A percentile compares a stretch with the other conserved stretches of the same genome.
Conservation (phyloP, 2,329 filamentous ascomycete genomes). For the Alternaria longipes region DNA sequence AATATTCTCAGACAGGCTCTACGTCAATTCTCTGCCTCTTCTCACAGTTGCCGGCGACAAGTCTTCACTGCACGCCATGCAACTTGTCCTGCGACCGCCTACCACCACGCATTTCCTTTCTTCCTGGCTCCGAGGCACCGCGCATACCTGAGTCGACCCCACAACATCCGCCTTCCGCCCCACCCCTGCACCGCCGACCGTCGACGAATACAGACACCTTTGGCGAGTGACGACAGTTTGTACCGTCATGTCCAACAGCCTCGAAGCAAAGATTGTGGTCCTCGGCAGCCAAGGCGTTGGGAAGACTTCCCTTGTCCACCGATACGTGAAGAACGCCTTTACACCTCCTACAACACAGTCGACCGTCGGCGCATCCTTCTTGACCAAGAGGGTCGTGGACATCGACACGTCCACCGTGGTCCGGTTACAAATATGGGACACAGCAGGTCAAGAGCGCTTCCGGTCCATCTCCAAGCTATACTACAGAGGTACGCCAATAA, state of each 20-base stretch:
- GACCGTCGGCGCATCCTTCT: conserved; percentile 62
- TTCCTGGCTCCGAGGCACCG: conserved; percentile 21
- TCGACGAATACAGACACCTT: neutral
- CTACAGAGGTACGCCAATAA: conserved; percentile 69
- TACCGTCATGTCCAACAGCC: conserved; percentile 58
- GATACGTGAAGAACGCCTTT: conserved; percentile 78
- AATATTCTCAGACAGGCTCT: conserved; percentile 5
- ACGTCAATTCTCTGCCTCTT: conserved; percentile 14
- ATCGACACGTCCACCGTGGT: conserved; percentile 85
- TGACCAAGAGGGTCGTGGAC: conserved; percentile 76
- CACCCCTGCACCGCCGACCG: conserved; percentile 9
- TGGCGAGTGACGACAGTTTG: neutral
- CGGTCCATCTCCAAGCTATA: conserved; percentile 93
- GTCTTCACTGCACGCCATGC: conserved; percentile 40
- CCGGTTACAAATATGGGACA: conserved; percentile 96
- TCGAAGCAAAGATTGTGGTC: conserved; percentile 84
- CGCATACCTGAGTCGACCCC: conserved; percentile 21
- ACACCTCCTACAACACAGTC: conserved; percentile 63
- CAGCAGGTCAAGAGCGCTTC: conserved; percentile 94
- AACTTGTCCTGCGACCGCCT: conserved; percentile 34
- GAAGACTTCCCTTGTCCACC: conserved; percentile 80
- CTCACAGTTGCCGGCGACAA: conserved; percentile 20
- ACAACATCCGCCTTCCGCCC: conserved; percentile 1
- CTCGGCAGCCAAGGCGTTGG: conserved; percentile 82
- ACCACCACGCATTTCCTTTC: conserved; percentile 26